Conservation (phyloP, 306 rosid species). For the Spatholobus suberectus region DNA sequence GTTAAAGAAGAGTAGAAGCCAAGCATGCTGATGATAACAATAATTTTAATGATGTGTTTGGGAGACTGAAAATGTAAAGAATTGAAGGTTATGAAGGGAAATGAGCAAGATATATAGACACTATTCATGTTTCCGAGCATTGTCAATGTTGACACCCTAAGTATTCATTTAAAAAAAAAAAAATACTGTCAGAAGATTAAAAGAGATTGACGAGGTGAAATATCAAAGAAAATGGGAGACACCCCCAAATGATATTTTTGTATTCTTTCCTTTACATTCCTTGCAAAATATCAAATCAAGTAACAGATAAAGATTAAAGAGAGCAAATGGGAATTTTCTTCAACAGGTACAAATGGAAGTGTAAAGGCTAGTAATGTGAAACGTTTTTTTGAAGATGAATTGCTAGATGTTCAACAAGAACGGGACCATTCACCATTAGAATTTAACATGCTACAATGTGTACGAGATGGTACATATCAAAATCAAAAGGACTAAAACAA, state of each 20-base stretch:
- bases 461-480: not conserved
- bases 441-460: not conserved
- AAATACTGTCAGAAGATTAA: not conserved
- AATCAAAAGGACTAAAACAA: not conserved
- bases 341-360: not conserved
- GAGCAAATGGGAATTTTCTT: not conserved
- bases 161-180: slow-evolving; percentile 1
- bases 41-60: not conserved
- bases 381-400: not conserved
- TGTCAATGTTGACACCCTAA: not conserved
- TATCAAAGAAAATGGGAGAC: no score
- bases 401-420: not conserved
- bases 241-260: not conserved
- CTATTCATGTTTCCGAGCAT: not conserved
- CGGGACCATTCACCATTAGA: not conserved
- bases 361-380: not conserved
- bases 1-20: not conserved
- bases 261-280: not conserved
- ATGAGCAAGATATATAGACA: not conserved
- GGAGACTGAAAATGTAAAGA: not conserved
- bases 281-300: not conserved
- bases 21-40: not conserved
- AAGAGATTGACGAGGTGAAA: no score
- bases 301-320: not conserved
- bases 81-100: not conserved